Conservation (phyloP, 176 grass and related monocot species). For the Zoysia pacifica region DNA sequence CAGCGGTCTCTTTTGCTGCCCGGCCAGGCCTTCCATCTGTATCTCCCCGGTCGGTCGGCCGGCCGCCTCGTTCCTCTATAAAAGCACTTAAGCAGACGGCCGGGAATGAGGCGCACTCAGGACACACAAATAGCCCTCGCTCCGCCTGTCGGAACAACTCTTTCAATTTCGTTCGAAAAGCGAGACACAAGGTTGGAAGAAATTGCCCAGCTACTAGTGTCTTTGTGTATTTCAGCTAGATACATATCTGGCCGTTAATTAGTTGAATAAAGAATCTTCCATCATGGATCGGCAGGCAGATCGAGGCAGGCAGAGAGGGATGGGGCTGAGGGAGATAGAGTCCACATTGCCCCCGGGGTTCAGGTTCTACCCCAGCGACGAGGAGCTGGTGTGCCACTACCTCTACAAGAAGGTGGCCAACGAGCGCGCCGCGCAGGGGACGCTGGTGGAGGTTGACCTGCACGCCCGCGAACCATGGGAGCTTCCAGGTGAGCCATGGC, state of each 20-base stretch:
- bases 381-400: slow-evolving; percentile 96
- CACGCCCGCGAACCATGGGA: slow-evolving; percentile 92
- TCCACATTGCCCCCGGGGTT: slow-evolving; percentile 92
- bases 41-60: neutral
- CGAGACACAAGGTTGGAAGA: neutral
- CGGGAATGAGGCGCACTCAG: neutral
- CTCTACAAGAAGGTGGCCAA: slow-evolving; percentile 90
- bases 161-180: neutral
- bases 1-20: slow-evolving; percentile 6
- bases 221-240: neutral
- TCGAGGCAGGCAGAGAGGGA: slow-evolving; percentile 4
- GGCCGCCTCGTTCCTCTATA: neutral
- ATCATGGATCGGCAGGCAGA: neutral
- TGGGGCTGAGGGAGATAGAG: slow-evolving; percentile 88
- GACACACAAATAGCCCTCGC: neutral
- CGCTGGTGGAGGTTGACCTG: slow-evolving; percentile 90
- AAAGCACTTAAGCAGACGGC: slow-evolving; percentile 11
- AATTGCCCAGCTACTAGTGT: neutral
- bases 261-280: neutral
- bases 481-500: slow-evolving; percentile 61
- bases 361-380: slow-evolving; percentile 96
- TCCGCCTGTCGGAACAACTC: neutral
- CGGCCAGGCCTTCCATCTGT: neutral
- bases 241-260: neutral
- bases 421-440: slow-evolving; percentile 59